A percentile compares a stretch with the other conserved stretches of the same genome.
phyloP scores from a whole-genome alignment of 164 flowering plant genomes.

The Stephania yunnanensis region DNA sequence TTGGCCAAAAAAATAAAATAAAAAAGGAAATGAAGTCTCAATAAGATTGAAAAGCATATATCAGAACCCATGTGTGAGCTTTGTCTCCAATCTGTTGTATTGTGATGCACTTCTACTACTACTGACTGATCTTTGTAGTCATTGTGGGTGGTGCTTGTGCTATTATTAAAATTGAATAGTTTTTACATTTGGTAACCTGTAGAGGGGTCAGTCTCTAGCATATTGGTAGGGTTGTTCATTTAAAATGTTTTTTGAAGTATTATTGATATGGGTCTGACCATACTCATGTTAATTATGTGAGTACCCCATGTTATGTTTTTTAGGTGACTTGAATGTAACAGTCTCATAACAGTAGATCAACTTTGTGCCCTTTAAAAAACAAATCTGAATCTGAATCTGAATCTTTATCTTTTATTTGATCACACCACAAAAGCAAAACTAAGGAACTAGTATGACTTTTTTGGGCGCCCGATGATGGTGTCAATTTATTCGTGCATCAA shows the following conservation, averaged over 20 bases:
- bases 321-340: background rate
- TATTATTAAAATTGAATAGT: background rate
- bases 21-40: background rate
- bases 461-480: no score
- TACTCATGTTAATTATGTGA: background rate
- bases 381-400: no score
- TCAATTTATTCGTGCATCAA: no score
- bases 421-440: no score
- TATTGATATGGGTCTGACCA: background rate
- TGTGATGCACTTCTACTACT: background rate
- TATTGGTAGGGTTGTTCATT: background rate
- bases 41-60: background rate
- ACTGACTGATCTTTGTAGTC: background rate
- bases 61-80: background rate
- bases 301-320: background rate
- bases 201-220: conserved; percentile 1
- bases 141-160: background rate
- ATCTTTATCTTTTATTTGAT: no score
- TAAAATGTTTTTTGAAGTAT: background rate
- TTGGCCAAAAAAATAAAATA: no score
- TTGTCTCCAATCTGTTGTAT: conserved; percentile 3
- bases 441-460: no score
- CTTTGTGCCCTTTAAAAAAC: background rate
- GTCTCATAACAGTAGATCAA: no score
- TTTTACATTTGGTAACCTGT: conserved; percentile 1